These are phyloP conservation scores for Clavariopsis aquatica DNA, from an alignment of 495 filamentous ascomycete genomes.

Conservation along the genomic window DNA sequence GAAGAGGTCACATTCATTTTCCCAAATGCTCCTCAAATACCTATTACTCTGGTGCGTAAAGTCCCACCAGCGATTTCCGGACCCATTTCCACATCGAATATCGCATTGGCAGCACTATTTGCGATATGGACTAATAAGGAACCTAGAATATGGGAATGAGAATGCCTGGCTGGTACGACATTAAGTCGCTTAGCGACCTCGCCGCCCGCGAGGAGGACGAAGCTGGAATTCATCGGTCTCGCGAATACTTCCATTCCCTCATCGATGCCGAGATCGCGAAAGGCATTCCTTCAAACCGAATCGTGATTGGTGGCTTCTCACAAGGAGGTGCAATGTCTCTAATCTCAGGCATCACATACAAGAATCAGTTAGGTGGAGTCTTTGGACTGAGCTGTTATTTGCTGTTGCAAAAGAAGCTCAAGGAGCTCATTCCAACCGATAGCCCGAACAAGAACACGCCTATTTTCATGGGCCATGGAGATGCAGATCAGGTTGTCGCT, in stretches of 20 bases:
- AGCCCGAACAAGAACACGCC: slow-evolving; percentile 75
- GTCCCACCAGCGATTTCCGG: background rate
- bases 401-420: slow-evolving; percentile 69
- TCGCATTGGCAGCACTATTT: background rate
- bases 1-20: slow-evolving; percentile 90
- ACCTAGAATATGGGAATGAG: slow-evolving; percentile 72
- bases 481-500: slow-evolving; percentile 69
- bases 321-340: slow-evolving; percentile 64
- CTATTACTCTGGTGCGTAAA: slow-evolving; percentile 75
- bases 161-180: slow-evolving; percentile 94
- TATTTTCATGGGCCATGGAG: slow-evolving; percentile 86
- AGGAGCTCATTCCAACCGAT: slow-evolving; percentile 62
- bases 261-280: slow-evolving; percentile 80
- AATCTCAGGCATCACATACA: slow-evolving; percentile 68
- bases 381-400: slow-evolving; percentile 84
- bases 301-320: slow-evolving; percentile 77
- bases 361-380: slow-evolving; percentile 79
- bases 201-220: slow-evolving; percentile 64
- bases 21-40: slow-evolving; percentile 87
- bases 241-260: slow-evolving; percentile 73
- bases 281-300: slow-evolving; percentile 78
- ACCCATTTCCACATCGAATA: background rate
- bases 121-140: slow-evolving; percentile 6
- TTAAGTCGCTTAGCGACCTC: slow-evolving; percentile 55
- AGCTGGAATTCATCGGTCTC: slow-evolving; percentile 69